A percentile compares a stretch with the other conserved stretches of the same genome.
These are phyloP conservation scores for Cercophora samala DNA, from an alignment of 495 filamentous ascomycete genomes.

Conservation along the genomic window DNA sequence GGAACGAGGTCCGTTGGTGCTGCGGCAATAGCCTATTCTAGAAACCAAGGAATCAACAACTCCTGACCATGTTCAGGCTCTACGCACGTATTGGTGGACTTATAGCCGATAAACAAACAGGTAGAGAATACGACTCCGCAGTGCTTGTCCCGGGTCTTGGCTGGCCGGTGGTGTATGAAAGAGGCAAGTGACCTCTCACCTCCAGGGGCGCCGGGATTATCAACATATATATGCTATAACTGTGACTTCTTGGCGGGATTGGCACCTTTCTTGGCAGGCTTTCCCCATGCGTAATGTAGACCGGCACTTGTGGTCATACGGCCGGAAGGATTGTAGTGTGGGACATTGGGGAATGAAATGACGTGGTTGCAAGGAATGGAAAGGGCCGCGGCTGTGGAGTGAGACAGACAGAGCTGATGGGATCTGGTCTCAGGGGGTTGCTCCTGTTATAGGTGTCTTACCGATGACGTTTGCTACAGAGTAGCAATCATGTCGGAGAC, in stretches of 20 bases:
- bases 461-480: neutral
- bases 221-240: neutral
- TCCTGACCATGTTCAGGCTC: neutral
- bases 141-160: constrained; percentile 1
- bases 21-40: neutral
- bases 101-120: neutral
- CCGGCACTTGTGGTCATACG: neutral
- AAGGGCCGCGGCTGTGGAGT: neutral
- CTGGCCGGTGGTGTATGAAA: neutral
- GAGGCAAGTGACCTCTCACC: neutral
- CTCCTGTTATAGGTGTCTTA: neutral
- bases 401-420: neutral
- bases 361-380: neutral
- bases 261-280: neutral
- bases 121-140: neutral
- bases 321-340: neutral
- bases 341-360: neutral
- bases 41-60: neutral
- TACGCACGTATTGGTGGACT: neutral
- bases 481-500: neutral
- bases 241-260: constrained; percentile 4
- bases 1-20: neutral
- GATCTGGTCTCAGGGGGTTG: neutral
- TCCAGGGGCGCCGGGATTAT: neutral
- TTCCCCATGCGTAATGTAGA: neutral